Evolutionary conservation across 2,329 filamentous ascomycete genomes (phyloP).

Genomic region (Thyridium curvatum): DNA sequence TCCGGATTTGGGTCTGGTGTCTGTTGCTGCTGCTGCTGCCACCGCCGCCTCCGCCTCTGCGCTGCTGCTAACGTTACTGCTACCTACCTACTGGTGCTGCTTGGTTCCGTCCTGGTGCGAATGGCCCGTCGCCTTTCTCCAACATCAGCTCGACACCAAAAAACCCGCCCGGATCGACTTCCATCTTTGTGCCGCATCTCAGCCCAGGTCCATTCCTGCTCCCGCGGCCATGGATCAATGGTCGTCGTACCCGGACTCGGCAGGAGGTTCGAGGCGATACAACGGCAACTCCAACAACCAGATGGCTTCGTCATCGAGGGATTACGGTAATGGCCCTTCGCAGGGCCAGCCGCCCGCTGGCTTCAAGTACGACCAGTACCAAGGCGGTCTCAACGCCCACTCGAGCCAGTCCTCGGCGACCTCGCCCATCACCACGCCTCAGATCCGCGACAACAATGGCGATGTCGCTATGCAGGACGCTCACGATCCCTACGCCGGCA

Average conservation of each 20-base stretch:
- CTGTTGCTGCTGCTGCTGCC: too few species aligned
- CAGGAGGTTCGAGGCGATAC: constrained; percentile 58
- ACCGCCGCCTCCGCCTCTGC: too few species aligned
- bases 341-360: constrained; percentile 45
- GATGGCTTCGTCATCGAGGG: constrained; percentile 31
- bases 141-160: background rate
- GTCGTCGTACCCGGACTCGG: constrained; percentile 62
- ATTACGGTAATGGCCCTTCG: constrained; percentile 36
- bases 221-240: constrained; percentile 50
- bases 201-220: constrained; percentile 4
- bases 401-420: constrained; percentile 39
- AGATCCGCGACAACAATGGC: constrained; percentile 64
- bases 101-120: too few species aligned
- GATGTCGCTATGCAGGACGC: constrained; percentile 84
- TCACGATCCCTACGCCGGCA: constrained; percentile 73
- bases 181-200: too few species aligned
- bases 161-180: too few species aligned
- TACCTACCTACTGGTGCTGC: too few species aligned
- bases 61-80: too few species aligned
- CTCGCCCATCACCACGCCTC: constrained; percentile 51
- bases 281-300: constrained; percentile 36
- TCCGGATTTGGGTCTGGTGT: too few species aligned
- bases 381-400: constrained; percentile 34
- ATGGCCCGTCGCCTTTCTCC: background rate
- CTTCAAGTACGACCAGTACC: constrained; percentile 65